Base-by-base conservation (phyloP, 2,329 filamentous ascomycete genomes). In the Apiospora pterosperma region DNA sequence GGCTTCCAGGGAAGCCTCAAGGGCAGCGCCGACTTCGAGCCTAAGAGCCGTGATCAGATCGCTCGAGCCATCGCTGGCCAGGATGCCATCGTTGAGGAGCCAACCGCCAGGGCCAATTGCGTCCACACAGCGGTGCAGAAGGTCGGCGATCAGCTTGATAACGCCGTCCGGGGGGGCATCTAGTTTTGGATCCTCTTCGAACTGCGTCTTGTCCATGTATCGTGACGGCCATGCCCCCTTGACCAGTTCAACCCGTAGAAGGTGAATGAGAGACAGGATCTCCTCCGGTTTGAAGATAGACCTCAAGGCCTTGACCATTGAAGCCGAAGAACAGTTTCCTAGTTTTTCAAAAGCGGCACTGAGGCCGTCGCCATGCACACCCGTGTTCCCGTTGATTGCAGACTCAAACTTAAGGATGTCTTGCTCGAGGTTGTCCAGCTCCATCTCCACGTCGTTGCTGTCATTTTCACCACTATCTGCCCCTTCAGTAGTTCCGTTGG, bases 221-320 rank as follows among this genome's bases (percentile, higher is more conserved):
- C 86, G 83, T 21, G 88, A 86, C 0, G 90, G 92, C 92, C 92
- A 95, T 36, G 89, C 89, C 64, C 91, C 91, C 68, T 88, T 87
- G 62, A 89, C 86, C 58, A 95, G 82, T 77, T 94, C 90, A 68
- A 90, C 83, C 64, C 91, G 88, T 36, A 95, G 82, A 6, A 93
- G 81, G 69, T 90, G 86, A 69, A 94, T 89, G 62, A 95, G 83
- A 39, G 88, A 88, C 12, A 92, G 80, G 28, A 91, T 86, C 69
- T 94, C 90, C 67, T 90, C 84, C 3, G 87, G 88, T 59, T 85
- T 83, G 66, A 92, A 85, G 34, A 84, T 84, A 12, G 82, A 81
- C 44, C 90, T 88, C 55, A 95, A 82, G 3, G 86, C 85, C 62
- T 84, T 82, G 59, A 90, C 85, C 48, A 91, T 88, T 1, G 83